phyloP scores from a whole-genome alignment of 169 alveolate genomes.

The Eimeria sp. region DNA sequence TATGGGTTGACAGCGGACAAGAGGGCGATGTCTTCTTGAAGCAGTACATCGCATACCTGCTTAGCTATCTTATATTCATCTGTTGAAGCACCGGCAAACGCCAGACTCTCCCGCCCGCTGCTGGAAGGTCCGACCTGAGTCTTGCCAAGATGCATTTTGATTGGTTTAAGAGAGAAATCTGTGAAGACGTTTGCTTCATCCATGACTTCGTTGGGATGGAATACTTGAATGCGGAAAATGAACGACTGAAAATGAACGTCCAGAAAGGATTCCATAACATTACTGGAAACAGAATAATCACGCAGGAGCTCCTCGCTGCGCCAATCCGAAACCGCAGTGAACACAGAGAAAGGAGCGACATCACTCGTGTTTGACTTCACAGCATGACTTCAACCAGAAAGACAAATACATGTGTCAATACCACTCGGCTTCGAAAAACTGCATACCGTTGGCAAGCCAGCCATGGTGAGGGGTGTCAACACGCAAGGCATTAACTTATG shows the following conservation, averaged over 20 bases:
- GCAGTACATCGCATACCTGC: slow-evolving; percentile 33
- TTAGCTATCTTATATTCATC: slow-evolving; percentile 22
- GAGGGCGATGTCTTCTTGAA: slow-evolving; percentile 72
- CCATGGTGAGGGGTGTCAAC: background rate
- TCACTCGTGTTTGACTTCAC: background rate
- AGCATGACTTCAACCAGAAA: too few relatives aligned
- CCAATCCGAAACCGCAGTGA: background rate
- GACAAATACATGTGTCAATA: background rate
- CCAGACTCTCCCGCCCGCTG: background rate
- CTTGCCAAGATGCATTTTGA: slow-evolving; percentile 26
- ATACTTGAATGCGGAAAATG: slow-evolving; percentile 64
- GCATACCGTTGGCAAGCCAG: background rate
- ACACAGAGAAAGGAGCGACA: background rate
- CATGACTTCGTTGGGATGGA: slow-evolving; percentile 79
- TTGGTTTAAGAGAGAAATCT: slow-evolving; percentile 45
- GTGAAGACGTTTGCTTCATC: slow-evolving; percentile 55
- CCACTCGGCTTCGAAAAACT: background rate
- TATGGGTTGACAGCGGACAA: slow-evolving; percentile 41
- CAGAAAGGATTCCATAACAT: slow-evolving; percentile 57
- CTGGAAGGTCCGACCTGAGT: background rate
- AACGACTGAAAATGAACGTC: slow-evolving; percentile 62
- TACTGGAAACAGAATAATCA: slow-evolving; percentile 65
- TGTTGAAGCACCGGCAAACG: background rate
- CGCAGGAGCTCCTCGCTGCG: slow-evolving; percentile 78
- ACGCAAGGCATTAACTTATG: background rate